Evolutionary conservation across 305 asterid genomes (phyloP), one percentile per base, ranked within the genome.

Genomic region (Euphrasia arctica): DNA sequence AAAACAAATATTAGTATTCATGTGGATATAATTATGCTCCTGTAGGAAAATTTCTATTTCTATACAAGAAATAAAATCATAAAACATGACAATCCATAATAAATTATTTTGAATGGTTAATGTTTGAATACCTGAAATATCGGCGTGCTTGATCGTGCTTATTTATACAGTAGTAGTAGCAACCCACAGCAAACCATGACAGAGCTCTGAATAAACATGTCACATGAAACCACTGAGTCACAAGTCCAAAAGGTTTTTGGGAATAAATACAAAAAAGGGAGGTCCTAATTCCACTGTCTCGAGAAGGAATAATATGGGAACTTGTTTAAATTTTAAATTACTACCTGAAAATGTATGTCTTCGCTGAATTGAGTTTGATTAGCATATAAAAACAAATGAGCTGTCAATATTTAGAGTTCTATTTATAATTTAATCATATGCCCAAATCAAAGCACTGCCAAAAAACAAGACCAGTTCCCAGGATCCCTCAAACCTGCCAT

Each of bases 101-200:
- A 43, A 28, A 58, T 60, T 42, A 31, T 15, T 39, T 58, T 47
- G 9, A 36, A 66, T 10, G 50, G 68, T 60, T 42, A n/a, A 36
- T n/a, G 39, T 66, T 60, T 48, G 14, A 67, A 67, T 81, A 94
- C 99, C 97, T 88, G 79, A 86, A 94, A 85, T 88, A 90, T 50
- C 97, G 93, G 25, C 96, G 96, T 49, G 99, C 85, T 68, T 90
- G 97, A 56, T 84, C 99, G 76, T 83, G 88, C 77, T 94, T 94
- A 74, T 85, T 94, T 68, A 84, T 90, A 80, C 97, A 88, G 74
- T 75, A 90, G 82, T 94, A 94, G 85, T 94, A 94, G 83, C 96
- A 94, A 63, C 99, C 97, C 59, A 94, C 99, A 47, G 99, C 97
- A 72, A 90, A 94, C 99, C 99, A 94, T 67, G 99, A 88, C 61